Percentiles rank a stretch among this genome's conserved stretches.
Evolutionary conservation across 768 basidiomycete species (phyloP).

Genomic region (Pleurotus sapidus): DNA sequence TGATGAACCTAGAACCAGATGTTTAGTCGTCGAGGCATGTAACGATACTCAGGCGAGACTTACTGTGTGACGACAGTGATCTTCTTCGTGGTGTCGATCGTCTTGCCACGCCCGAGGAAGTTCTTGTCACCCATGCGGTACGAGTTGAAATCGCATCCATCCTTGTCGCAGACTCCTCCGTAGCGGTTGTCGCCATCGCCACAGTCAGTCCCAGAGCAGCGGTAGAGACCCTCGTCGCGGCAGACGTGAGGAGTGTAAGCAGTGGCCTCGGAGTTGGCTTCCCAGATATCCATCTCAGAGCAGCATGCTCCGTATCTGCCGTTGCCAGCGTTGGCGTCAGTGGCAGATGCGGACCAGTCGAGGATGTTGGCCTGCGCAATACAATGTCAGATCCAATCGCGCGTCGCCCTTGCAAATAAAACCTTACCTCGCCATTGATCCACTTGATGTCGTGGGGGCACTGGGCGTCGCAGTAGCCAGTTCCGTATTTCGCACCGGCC

Average conservation of each 20-base stretch:
- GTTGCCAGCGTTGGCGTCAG: constrained; percentile 31
- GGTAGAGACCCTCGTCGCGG: constrained; percentile 25
- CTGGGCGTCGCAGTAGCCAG: constrained; percentile 22
- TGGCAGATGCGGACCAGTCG: constrained; percentile 9
- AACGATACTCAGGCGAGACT: constrained; percentile 43
- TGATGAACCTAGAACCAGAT: constrained; percentile 46
- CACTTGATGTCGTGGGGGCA: constrained; percentile 46
- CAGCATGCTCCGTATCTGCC: constrained; percentile 40
- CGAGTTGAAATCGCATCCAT: constrained; percentile 47
- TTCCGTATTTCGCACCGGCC: constrained; percentile 29
- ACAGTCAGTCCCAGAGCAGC: constrained; percentile 31
- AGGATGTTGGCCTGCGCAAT: neutral
- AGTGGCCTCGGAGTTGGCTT: constrained; percentile 38
- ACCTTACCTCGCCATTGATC: constrained; percentile 35
- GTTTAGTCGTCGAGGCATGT: constrained; percentile 40
- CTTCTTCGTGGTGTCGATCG: constrained; percentile 32
- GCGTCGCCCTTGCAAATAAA: constrained; percentile 24
- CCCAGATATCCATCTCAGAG: constrained; percentile 45
- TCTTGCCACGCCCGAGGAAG: constrained; percentile 38
- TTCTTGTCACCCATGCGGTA: constrained; percentile 35
- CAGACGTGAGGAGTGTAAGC: constrained; percentile 41
- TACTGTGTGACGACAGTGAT: constrained; percentile 37
- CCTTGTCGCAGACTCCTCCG: constrained; percentile 35
- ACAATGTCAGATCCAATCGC: neutral
- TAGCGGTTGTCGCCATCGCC: constrained; percentile 38